Base-by-base conservation (phyloP, 2,329 filamentous ascomycete genomes). In the Didymella lethalis region DNA sequence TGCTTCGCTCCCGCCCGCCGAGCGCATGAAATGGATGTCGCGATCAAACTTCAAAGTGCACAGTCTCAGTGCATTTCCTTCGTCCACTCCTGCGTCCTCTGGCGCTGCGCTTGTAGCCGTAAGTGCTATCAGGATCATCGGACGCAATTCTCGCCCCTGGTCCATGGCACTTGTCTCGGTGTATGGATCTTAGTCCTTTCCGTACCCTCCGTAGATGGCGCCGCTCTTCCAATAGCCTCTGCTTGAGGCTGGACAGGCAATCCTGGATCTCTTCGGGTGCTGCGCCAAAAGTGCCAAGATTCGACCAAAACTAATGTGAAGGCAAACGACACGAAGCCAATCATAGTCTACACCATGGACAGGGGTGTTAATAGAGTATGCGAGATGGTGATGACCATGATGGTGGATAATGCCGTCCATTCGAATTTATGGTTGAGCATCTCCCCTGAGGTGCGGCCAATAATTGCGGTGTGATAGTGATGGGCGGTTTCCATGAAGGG, bases 231-330 rank as follows among this genome's bases (percentile, higher is more conserved):
- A 80, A 65, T 1, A 81, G 64, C 29, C 75, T 75, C 51, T 78
- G 75, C 49, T 78, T 77, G 8, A 81, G 69, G 28, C 73, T 79
- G n/a, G 74, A 77, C 1, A 80, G 65, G 32, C 71, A 75, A 49
- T 75, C 70, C 48, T 75, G 70, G n/a, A 80, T 78, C 59, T 81
- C 75, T 36, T 70, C 64, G 6, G 72, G 68, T 1, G 78, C 78
- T 47, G 74, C 68, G 36, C 63, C 60, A 29, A 80, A 58, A 3
- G 78, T 80, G n/a, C 67, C 58, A 36, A 80, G 62, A 20, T 78
- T 78, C 46, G 67, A 65, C 78, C 77, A 81, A 50, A 79, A 72
- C 7, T 18, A 80, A 57, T 0, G 79, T 81, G 68, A 81, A 80
- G 31, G 75, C 75, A 48, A 81, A 81, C 36, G 73, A 76, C 28